Base-by-base conservation (phyloP, 2,329 filamentous ascomycete species). In the Colletotrichum echinochloae region DNA sequence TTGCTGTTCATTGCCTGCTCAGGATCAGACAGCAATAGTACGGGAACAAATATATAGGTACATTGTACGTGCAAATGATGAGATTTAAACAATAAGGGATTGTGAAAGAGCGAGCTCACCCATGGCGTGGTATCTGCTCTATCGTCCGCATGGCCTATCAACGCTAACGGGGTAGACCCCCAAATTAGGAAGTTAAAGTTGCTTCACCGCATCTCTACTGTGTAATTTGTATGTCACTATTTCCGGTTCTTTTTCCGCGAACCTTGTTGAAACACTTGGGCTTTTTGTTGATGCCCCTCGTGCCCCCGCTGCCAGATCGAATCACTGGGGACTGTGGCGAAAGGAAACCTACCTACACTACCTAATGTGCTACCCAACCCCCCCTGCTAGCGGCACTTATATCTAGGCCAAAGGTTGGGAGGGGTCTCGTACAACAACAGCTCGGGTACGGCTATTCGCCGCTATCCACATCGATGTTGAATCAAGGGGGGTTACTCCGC, bases 251-350 rank as follows among this genome's bases (percentile, higher is more conserved):
- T 60, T 60, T 69, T 55, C 37, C 37, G 33, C 12, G 5, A 52
- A 44, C 6, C 20, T 39, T 16, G 49, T 5, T 12, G 18, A 62
- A 55, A 55, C 35, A 55, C 37, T 54, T 46, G 37, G 49, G 49
- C 23, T 33, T 33, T 48, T 35, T 28, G 3, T 18, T 2, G 0
- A 39, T n/a, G n/a, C n/a, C n/a, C n/a, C n/a, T n/a, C n/a, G n/a
- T n/a, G n/a, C n/a, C 5, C 20, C 37, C 65, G 49, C 65, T 55
- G 39, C 65, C 18, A 18, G 49, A 41, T 48, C 7, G 35, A 49
- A 49, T n/a, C 28, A 37, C 41, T 20, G 54, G 60, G 62, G 63
- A 37, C 51, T 41, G 66, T 70, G 56, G 66, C 66, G 66, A 70
- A 28, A 51, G 33, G 37, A 39, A 26, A 12, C 30, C 9, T 35